Percentiles rank a stretch among this genome's conserved stretches.
phyloP scores from a whole-genome alignment of 345 rosid species.

The Gossypium thurberi region DNA sequence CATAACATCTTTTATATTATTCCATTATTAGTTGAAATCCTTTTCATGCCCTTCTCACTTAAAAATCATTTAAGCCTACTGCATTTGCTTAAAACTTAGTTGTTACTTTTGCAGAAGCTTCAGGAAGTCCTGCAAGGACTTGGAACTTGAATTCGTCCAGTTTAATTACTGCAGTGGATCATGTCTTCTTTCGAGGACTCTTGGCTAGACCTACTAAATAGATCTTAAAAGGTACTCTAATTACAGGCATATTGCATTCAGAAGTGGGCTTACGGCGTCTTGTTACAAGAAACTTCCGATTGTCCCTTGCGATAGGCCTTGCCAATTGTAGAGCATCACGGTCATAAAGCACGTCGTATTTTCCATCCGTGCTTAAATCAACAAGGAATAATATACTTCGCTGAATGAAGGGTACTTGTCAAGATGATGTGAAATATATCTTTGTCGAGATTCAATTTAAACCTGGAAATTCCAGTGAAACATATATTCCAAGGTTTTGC shows the following conservation, averaged over 20 bases:
- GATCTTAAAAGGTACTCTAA: neutral
- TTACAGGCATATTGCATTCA: neutral
- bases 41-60: neutral
- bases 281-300: neutral
- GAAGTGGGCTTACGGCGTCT: neutral
- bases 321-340: neutral
- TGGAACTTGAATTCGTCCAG: neutral
- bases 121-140: slow-evolving; percentile 5
- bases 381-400: neutral
- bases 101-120: neutral
- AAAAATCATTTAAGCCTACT: neutral
- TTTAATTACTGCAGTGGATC: neutral
- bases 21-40: neutral
- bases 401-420: slow-evolving; percentile 1
- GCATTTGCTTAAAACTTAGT: neutral
- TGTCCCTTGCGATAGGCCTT: neutral
- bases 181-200: neutral
- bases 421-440: neutral
- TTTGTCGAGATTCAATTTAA: neutral
- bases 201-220: neutral
- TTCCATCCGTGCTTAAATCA: neutral
- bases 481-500: neutral
- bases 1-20: neutral
- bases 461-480: neutral
- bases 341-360: neutral